Percentiles rank a stretch among this genome's conserved stretches.
Conservation (phyloP, 441 rosid genomes). For the Arabidopsis lyrata region DNA sequence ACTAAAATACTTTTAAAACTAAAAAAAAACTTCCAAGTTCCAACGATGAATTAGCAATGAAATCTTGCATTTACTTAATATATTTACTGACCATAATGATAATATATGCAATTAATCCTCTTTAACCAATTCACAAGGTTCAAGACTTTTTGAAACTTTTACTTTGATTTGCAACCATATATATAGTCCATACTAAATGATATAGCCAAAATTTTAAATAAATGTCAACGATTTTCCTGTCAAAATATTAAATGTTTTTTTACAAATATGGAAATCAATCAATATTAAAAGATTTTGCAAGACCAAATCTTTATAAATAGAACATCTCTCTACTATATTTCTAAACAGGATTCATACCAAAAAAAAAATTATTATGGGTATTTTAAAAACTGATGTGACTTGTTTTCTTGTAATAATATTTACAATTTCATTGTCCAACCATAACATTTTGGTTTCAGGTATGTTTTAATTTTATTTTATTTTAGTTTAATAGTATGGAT, state of each 20-base stretch:
- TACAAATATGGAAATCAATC: background rate
- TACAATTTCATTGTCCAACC: background rate
- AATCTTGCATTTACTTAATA: background rate
- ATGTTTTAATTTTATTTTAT: background rate
- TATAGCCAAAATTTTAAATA: background rate
- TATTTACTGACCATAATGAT: background rate
- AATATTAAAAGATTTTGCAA: background rate
- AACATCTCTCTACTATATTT: background rate
- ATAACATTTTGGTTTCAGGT: background rate
- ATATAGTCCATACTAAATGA: background rate
- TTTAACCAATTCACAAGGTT: background rate
- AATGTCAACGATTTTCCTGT: background rate
- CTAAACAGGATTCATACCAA: background rate
- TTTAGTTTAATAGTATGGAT: background rate
- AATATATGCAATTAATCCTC: background rate
- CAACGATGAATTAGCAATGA: background rate
- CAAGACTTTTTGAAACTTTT: too few relatives aligned
- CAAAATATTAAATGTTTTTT: background rate
- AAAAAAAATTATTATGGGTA: background rate
- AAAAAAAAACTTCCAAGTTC: too few relatives aligned
- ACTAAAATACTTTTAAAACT: too few relatives aligned
- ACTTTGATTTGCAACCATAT: background rate
- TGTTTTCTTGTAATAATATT: background rate
- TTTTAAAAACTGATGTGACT: background rate
- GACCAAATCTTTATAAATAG: background rate